Conservation (phyloP, 306 rosid species). For the Mucuna pruriens region DNA sequence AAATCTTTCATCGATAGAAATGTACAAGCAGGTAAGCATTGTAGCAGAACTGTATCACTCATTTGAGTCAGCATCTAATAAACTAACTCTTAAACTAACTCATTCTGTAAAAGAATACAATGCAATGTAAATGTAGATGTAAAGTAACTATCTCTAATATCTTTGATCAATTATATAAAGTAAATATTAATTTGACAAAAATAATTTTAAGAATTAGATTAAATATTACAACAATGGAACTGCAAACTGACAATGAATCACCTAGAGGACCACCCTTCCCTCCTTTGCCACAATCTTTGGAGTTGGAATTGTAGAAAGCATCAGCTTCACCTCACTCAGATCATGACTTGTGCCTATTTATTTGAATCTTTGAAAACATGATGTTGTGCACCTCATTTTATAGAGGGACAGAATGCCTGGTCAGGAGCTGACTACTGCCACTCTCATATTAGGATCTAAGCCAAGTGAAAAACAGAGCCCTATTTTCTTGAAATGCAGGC, state of each 20-base stretch:
- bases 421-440: background rate
- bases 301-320: background rate
- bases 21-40: no score
- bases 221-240: background rate
- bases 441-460: background rate
- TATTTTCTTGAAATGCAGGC: background rate
- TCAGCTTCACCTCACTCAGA: background rate
- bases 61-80: no score
- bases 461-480: background rate
- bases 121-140: no score
- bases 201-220: background rate
- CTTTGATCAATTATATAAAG: conserved; percentile 8
- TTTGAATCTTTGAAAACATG: background rate
- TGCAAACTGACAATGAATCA: no score
- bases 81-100: no score
- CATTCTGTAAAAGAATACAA: no score
- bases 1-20: no score
- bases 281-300: background rate
- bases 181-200: background rate
- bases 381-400: background rate
- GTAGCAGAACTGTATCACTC: no score
- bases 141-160: no score
- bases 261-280: background rate
- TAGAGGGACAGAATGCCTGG: background rate
- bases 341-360: background rate